Evolutionary conservation across 352 stramenopile genomes (phyloP), one percentile per base, ranked within the genome.

Genomic region (Phytophthora melonis): DNA sequence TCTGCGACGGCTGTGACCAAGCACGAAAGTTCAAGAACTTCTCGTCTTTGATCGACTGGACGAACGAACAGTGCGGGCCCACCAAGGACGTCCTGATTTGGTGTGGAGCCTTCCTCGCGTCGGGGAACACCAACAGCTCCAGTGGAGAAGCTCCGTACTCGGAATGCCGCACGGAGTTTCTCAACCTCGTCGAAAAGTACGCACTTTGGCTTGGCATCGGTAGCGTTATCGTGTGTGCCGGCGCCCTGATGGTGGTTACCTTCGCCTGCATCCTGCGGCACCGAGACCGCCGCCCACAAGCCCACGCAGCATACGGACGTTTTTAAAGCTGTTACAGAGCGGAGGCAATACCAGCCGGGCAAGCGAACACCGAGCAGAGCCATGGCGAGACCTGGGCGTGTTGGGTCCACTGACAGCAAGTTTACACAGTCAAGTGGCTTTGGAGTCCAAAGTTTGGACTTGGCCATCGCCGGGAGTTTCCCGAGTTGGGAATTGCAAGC

Each of bases 11-110:
- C 9, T 96, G 89, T 49, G 67, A 77, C 43, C 45, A 79, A 62
- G 89, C 84, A 25, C 84, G 83, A 8, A 32, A 93, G 57, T 83
- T 91, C 59, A 70, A 82, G 47, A 86, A 89, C 55, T 89, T 92
- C 50, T 90, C 84, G 57, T 81, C 79, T 7, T 78, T 96, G 45
- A 66, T 94, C n/a, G 77, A 91, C 56, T 96, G 88, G 88, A 82
- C 88, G 7, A 94, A 95, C 72, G 87, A 94, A 25, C 68, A 92
- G 71, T 95, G 89, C 63, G 82, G 84, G 16, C 74, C 84, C 41
- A 86, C 83, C 19, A 58, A 58, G 11, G 65, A 72, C 13, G 86
- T 82, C 11, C 61, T 87, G 52, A 54, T 80, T 5, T 96, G 86
- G 84, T 96, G 89, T 55, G 88, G 86, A 23, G 60, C 74, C 14